A percentile compares a stretch with the other conserved stretches of the same genome.
Conservation (phyloP, 805 yeast species). For the Pichia manshurica region DNA sequence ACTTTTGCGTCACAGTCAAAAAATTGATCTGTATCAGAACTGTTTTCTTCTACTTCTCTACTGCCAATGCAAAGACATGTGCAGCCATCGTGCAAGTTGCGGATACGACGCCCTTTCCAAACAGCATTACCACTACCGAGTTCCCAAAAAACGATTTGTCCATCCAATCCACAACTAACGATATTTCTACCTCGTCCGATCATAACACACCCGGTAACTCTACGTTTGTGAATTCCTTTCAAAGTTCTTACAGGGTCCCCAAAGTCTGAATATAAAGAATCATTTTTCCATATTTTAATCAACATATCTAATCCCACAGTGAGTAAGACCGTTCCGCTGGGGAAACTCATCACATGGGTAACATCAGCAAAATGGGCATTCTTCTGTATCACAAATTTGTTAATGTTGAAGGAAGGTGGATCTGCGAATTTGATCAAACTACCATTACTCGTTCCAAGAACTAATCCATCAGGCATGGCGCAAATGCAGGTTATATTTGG, state of each 20-base stretch:
- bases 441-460: conserved; percentile 8
- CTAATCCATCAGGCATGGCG: not conserved
- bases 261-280: conserved; percentile 23
- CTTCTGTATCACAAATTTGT: not conserved
- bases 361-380: conserved; percentile 43
- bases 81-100: conserved; percentile 33
- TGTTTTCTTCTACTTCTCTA: not conserved
- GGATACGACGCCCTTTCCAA: conserved; percentile 35
- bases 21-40: conserved; percentile 25
- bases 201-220: conserved; percentile 44
- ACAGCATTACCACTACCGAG: conserved; percentile 50
- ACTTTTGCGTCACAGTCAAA: conserved; percentile 44
- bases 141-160: conserved; percentile 61
- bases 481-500: conserved; percentile 3
- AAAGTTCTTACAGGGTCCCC: conserved; percentile 45
- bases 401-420: not conserved
- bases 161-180: conserved; percentile 49
- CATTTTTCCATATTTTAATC: conserved; percentile 56
- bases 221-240: conserved; percentile 39
- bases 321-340: conserved; percentile 57
- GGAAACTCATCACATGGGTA: conserved; percentile 44
- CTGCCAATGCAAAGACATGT: conserved; percentile 16
- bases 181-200: conserved; percentile 67
- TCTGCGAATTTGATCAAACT: not conserved
- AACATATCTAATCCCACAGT: conserved; percentile 54